Evolutionary conservation across 1,284 basidiomycete species (phyloP), one percentile per base, ranked within the genome.

Genomic region (Ustilago hordei): DNA sequence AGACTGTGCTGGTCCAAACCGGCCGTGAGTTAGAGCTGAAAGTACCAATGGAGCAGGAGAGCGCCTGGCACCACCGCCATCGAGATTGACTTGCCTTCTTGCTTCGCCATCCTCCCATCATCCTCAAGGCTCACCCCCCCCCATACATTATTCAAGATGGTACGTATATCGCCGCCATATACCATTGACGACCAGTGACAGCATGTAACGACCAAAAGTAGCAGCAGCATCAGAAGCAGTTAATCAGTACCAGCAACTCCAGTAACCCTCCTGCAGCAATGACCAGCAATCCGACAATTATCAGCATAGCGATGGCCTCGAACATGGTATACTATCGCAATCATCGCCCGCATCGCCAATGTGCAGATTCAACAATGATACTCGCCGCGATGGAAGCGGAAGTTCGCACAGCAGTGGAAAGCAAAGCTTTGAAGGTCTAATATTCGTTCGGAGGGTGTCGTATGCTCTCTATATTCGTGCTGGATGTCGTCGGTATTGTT

Each of bases 51-150:
- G 34, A 50, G 47, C 31, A 9, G 28, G 2, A 12, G 47, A 35
- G 53, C 19, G n/a, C 55, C 50, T 35, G 57, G 54, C 69, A 58
- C 59, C 69, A 65, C 52, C 64, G 63, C 59, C 60, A 52, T 61
- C 63, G 23, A 73, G 56, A 47, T 60, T 57, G 38, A 36, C n/a
- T 60, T 23, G 55, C 43, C 53, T 47, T 55, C 55, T 60, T 54
- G 56, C 64, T 60, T 53, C 64, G 68, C 73, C 68, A 67, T 75
- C 68, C 68, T 75, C 64, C 73, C 73, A 75, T 75, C 73, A 75
- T 75, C 67, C 68, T 75, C 73, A 75, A 75, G 73, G 68, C 73
- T 75, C 73, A 75, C 64, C 68, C 57, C 68, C 57, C 39, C 54
- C 61, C 55, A 66, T 57, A 67, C 58, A 63, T 39, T 62, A 52